Evolutionary conservation across 2,329 filamentous ascomycete genomes (phyloP).

Genomic region (Thielaviopsis punctulata): DNA sequence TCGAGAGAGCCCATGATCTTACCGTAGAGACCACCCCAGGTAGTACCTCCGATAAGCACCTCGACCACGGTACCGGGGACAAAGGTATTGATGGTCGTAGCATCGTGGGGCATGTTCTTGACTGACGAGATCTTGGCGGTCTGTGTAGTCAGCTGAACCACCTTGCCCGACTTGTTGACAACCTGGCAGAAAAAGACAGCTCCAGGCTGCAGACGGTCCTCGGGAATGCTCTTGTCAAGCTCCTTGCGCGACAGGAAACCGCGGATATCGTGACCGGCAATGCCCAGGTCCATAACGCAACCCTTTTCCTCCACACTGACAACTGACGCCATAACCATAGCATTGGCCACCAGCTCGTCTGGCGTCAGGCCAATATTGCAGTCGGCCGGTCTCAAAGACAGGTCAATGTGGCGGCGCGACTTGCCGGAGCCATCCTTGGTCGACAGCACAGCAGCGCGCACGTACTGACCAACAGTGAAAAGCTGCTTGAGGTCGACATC

Average conservation of each 20-base stretch:
- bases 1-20: constrained; percentile 88
- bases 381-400: constrained; percentile 65
- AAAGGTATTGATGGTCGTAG: constrained; percentile 77
- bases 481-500: constrained; percentile 46
- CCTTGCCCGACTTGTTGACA: constrained; percentile 61
- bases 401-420: constrained; percentile 65
- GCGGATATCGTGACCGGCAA: constrained; percentile 48
- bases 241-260: constrained; percentile 81
- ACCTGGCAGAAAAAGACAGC: constrained; percentile 73
- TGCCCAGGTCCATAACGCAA: constrained; percentile 77
- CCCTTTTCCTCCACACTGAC: constrained; percentile 91
- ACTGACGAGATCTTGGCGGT: constrained; percentile 50
- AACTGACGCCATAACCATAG: constrained; percentile 73
- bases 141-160: constrained; percentile 70
- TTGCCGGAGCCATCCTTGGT: constrained; percentile 43
- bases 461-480: constrained; percentile 72
- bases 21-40: constrained; percentile 58
- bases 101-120: constrained; percentile 49
- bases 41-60: constrained; percentile 61
- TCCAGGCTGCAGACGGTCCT: constrained; percentile 60
- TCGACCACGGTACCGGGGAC: constrained; percentile 84
- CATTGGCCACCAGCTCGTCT: constrained; percentile 57
- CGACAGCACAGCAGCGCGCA: constrained; percentile 68
- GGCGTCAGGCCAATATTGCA: constrained; percentile 60
- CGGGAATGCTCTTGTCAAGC: constrained; percentile 46